Conservation (phyloP, 257 asterid genomes). For the Rubia yunnanensis region DNA sequence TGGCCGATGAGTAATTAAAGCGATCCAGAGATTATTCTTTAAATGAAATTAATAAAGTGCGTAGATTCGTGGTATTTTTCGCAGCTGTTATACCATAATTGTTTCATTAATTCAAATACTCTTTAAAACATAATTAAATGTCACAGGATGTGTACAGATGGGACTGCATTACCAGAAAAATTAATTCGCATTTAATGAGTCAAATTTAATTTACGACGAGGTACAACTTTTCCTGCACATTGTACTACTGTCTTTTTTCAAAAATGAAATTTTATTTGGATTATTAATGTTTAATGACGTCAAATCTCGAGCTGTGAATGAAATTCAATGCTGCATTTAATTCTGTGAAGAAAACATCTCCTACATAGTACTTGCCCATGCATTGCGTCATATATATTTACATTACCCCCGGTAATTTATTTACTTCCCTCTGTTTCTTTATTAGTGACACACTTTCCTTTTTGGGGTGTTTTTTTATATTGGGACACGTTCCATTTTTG, state of each 20-base stretch:
- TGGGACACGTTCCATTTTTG: no score
- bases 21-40: not conserved
- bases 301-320: not conserved
- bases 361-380: not conserved
- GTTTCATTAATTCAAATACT: not conserved
- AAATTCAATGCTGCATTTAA: conserved; percentile 3
- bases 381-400: not conserved
- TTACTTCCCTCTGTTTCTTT: no score
- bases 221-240: not conserved
- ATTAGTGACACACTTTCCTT: no score
- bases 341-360: not conserved
- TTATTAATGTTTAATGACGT: not conserved
- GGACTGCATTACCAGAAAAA: not conserved
- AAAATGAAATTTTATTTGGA: not conserved
- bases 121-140: not conserved
- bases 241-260: not conserved
- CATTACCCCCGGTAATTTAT: not conserved
- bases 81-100: no score
- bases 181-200: no score
- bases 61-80: no score
- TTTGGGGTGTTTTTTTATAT: no score
- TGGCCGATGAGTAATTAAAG: not conserved
- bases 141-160: no score
- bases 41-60: no score
- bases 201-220: not conserved